Percentiles rank a stretch among this genome's conserved stretches.
phyloP scores from a whole-genome alignment of 257 asterid genomes.

The Mitragyna speciosa region DNA sequence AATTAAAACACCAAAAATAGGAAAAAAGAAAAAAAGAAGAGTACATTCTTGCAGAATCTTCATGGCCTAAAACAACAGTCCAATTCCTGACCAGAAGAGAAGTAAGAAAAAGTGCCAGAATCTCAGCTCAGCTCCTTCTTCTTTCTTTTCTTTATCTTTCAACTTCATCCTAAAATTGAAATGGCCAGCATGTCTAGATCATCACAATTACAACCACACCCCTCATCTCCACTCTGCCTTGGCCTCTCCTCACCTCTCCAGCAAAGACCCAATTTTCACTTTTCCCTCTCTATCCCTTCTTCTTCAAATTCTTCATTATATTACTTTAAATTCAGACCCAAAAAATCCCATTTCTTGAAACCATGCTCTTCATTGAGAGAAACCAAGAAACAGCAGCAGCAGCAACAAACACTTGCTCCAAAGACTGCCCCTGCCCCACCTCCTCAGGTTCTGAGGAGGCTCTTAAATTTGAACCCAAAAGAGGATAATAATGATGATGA shows the following conservation, averaged over 20 bases:
- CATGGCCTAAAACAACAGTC: constrained; percentile 1
- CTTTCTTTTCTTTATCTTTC: constrained; percentile 22
- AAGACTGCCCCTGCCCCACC: constrained; percentile 71
- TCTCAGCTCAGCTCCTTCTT: not conserved
- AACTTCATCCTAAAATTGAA: constrained; percentile 12
- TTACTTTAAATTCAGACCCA: constrained; percentile 50
- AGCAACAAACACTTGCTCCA: constrained; percentile 31
- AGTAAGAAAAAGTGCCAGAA: constrained; percentile 2
- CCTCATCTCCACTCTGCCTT: constrained; percentile 43
- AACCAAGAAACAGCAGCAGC: constrained; percentile 60
- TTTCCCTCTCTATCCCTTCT: constrained; percentile 19
- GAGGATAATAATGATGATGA: constrained; percentile 43
- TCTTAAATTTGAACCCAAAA: constrained; percentile 55
- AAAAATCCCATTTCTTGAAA: constrained; percentile 66
- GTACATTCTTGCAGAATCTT: constrained; percentile 16
- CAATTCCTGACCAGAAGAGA: constrained; percentile 2
- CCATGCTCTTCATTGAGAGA: constrained; percentile 80
- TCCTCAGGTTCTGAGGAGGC: constrained; percentile 55
- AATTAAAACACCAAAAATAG: not conserved
- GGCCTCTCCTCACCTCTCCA: constrained; percentile 46
- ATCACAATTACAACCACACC: constrained; percentile 26
- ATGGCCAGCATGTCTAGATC: constrained; percentile 71
- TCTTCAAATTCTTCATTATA: constrained; percentile 17
- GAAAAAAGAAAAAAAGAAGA: not conserved
- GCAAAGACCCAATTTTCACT: constrained; percentile 31